Evolutionary conservation across 768 basidiomycete species (phyloP), one percentile per base, ranked within the genome.

Genomic region (Pleurotus eryngii): DNA sequence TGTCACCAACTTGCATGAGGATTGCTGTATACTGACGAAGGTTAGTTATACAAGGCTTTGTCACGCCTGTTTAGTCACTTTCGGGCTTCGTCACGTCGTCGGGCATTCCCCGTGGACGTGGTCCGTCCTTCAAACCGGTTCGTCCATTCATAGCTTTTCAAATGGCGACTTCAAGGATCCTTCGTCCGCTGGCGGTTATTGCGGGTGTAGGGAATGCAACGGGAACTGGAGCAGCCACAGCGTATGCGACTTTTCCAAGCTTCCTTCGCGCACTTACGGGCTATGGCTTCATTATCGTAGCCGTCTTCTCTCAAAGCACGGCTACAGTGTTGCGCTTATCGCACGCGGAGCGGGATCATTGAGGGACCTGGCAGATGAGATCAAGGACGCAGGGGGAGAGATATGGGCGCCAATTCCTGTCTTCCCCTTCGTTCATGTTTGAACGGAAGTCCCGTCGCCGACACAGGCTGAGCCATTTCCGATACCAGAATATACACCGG

Each of bases 311-410:
- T 76, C 82, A 5, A 81, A 81, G 63, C 70, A 80, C 27, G 87
- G 87, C 0, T 90, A 88, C 64, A 81, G 76, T 43, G 77, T 89
- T 30, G 89, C 87, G 0, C 71, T 90, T 45, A 74, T 90, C 38
- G 85, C 87, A 11, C 76, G 87, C 47, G 81, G 83, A 12, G 64
- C 74, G 2, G 79, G 80, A 15, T 65, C 77, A 18, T 74, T 89
- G n/a, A 70, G 80, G 46, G 73, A 70, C 24, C 69, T 87, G 4
- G 80, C 85, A 9, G 67, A 75, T 14, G 81, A 84, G 57, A 77
- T 90, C 45, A 85, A 77, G 50, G 60, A 70, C 9, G 63, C 71
- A 7, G 86, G 86, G n/a, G 87, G 86, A 49, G 76, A 84, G 61
- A 87, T 84, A 57, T 50, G 72, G 30, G 7, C 30, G 30, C 9